These are phyloP conservation scores for Kokia cookei DNA, from an alignment of 441 rosid species.

Conservation along the genomic window DNA sequence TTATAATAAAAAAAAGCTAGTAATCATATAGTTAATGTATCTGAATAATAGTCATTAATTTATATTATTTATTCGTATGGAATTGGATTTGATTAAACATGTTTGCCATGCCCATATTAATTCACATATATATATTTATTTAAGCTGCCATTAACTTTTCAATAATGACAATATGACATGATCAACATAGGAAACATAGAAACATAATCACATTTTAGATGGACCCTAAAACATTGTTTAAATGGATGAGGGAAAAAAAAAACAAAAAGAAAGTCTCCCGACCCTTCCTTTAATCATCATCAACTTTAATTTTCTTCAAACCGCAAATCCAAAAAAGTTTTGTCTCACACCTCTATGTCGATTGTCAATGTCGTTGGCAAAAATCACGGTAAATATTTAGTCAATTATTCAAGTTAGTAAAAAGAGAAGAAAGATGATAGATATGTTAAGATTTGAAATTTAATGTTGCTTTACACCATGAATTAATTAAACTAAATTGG, in stretches of 20 bases:
- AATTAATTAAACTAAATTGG: too few species aligned
- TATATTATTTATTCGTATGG: not conserved
- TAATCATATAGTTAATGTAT: not conserved
- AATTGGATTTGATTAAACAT: not conserved
- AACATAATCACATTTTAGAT: conserved; percentile 29
- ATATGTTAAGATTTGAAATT: not conserved
- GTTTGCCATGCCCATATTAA: conserved; percentile 13
- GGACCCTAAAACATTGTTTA: conserved; percentile 10
- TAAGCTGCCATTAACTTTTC: not conserved
- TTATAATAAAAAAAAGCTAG: not conserved
- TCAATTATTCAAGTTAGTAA: not conserved
- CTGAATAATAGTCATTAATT: not conserved
- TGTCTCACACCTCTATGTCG: not conserved
- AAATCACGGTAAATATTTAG: not conserved
- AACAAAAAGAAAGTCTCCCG: not conserved
- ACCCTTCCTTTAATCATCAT: not conserved
- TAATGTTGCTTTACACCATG: not conserved
- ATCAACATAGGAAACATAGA: conserved; percentile 32
- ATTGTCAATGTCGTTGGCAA: not conserved
- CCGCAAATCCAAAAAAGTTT: not conserved
- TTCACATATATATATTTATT: not conserved
- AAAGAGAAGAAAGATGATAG: not conserved
- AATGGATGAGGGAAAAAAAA: not conserved
- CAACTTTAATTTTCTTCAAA: not conserved
- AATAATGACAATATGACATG: not conserved